Percentiles rank a stretch among this genome's conserved stretches.
phyloP scores from a whole-genome alignment of 2,329 filamentous ascomycete species.

The Penicillium aurantiogriseum region DNA sequence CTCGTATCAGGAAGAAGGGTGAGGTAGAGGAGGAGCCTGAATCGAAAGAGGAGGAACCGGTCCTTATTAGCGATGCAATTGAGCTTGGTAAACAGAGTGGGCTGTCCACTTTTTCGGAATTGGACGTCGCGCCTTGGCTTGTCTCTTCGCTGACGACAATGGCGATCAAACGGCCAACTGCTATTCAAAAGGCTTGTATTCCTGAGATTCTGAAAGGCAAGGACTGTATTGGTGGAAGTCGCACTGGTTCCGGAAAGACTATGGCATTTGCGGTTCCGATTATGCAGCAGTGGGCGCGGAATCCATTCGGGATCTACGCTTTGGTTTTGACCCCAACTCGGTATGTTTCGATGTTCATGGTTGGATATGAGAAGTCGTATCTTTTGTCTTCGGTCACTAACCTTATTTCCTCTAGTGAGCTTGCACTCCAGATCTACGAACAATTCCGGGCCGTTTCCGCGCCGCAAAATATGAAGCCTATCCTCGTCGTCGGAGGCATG shows the following conservation, averaged over 20 bases:
- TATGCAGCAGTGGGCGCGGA: conserved; percentile 86
- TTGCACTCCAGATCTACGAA: conserved; percentile 94
- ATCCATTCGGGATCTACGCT: conserved; percentile 87
- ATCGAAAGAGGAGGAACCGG: conserved; percentile 33
- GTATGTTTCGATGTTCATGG: conserved; percentile 38
- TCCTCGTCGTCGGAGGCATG: conserved; percentile 86
- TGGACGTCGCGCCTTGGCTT: conserved; percentile 82
- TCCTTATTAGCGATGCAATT: conserved; percentile 42
- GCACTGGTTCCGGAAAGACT: conserved; percentile 96
- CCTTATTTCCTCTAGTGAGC: conserved; percentile 59
- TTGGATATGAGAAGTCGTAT: background rate
- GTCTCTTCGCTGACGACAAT: conserved; percentile 72
- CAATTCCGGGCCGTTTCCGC: conserved; percentile 92
- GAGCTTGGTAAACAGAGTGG: conserved; percentile 47
- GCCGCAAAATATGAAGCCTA: conserved; percentile 79
- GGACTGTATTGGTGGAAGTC: conserved; percentile 91
- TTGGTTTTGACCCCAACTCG: conserved; percentile 85
- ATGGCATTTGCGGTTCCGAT: conserved; percentile 94
- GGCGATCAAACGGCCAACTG: conserved; percentile 84
- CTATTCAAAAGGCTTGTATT: conserved; percentile 90
- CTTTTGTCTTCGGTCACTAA: background rate
- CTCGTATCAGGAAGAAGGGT: conserved; percentile 44
- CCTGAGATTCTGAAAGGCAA: conserved; percentile 86
- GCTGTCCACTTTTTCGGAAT: conserved; percentile 62
- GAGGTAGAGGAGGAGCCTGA: conserved; percentile 19